Conservation (phyloP, 192 early-diverging fungal species). For the Linderina pennispora region DNA sequence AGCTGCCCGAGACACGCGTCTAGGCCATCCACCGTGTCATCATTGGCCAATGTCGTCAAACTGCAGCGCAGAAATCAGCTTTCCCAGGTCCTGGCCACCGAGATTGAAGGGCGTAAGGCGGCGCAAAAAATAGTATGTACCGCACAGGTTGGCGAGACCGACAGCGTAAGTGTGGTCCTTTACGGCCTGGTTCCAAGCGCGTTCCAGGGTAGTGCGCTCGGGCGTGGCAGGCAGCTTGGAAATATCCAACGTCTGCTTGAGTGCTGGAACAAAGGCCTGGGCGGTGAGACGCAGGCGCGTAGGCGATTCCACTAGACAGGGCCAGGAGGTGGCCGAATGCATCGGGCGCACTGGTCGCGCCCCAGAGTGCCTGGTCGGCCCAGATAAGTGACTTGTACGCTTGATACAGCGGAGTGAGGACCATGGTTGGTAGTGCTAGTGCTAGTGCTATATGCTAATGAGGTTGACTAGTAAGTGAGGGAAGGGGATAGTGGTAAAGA, state of each 20-base stretch:
- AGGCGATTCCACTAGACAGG: conserved; percentile 18
- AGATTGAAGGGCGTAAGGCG: conserved; percentile 20
- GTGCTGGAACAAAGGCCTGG: too few relatives aligned
- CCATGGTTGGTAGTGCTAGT: too few relatives aligned
- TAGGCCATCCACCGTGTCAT: conserved; percentile 13
- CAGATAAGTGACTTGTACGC: conserved; percentile 37
- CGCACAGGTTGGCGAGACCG: conserved; percentile 24
- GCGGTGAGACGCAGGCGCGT: too few relatives aligned
- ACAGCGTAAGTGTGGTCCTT: conserved; percentile 9
- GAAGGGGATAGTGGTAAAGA: too few relatives aligned
- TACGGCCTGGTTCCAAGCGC: too few relatives aligned
- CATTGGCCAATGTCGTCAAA: conserved; percentile 14
- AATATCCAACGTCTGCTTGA: too few relatives aligned
- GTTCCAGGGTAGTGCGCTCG: too few relatives aligned
- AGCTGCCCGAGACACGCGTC: conserved; percentile 27
- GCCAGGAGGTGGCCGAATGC: conserved; percentile 24
- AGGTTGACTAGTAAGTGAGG: too few relatives aligned
- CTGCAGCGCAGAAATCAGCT: conserved; percentile 18
- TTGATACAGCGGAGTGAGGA: conserved; percentile 11
- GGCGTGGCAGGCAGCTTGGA: too few relatives aligned
- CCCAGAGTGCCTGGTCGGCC: conserved; percentile 27
- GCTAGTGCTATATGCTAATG: too few relatives aligned
- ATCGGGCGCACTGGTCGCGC: conserved; percentile 34
- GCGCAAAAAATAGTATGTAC: conserved; percentile 39
- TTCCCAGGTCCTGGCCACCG: conserved; percentile 14